phyloP scores from a whole-genome alignment of 23 red algal genomes.

The Pyropia yezoensis region DNA sequence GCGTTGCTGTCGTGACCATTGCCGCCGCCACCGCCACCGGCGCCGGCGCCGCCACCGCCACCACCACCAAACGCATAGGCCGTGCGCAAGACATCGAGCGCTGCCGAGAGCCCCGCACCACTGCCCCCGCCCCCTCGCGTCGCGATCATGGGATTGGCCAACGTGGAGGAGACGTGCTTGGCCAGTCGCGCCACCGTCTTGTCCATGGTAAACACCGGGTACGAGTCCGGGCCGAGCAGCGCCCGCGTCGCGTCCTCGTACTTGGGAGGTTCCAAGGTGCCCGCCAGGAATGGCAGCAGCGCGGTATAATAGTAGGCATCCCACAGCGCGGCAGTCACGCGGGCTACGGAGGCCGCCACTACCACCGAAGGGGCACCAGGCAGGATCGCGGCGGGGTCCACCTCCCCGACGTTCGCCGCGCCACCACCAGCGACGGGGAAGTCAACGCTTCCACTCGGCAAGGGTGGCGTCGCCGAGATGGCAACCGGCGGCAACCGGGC shows the following conservation, averaged over 20 bases:
- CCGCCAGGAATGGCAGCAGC: conserved; percentile 19
- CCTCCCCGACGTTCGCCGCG: not conserved
- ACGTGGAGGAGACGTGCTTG: conserved; percentile 50
- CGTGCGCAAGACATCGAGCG: too few species aligned
- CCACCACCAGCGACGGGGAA: conserved; percentile 1
- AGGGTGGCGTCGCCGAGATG: conserved; percentile 1
- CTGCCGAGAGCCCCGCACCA: too few species aligned
- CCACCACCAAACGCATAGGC: too few species aligned
- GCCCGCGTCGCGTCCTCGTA: conserved; percentile 83
- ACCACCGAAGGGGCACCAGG: conserved; percentile 8
- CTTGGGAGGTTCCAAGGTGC: conserved; percentile 47
- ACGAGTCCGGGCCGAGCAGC: conserved; percentile 78
- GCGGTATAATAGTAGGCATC: conserved; percentile 1
- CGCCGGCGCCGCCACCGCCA: too few species aligned
- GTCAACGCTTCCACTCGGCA: not conserved
- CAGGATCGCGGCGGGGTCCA: conserved; percentile 5
- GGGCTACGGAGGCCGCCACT: conserved; percentile 10
- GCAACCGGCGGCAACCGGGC: not conserved
- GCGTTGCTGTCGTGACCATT: too few species aligned
- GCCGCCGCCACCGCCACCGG: too few species aligned
- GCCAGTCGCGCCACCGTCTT: conserved; percentile 63
- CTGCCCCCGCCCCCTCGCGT: too few species aligned
- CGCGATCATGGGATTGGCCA: not conserved
- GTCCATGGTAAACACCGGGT: conserved; percentile 79
- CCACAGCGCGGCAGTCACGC: conserved; percentile 14